These are phyloP conservation scores for Drechslerella dactyloides DNA, from an alignment of 2,329 filamentous ascomycete genomes.

Conservation along the genomic window DNA sequence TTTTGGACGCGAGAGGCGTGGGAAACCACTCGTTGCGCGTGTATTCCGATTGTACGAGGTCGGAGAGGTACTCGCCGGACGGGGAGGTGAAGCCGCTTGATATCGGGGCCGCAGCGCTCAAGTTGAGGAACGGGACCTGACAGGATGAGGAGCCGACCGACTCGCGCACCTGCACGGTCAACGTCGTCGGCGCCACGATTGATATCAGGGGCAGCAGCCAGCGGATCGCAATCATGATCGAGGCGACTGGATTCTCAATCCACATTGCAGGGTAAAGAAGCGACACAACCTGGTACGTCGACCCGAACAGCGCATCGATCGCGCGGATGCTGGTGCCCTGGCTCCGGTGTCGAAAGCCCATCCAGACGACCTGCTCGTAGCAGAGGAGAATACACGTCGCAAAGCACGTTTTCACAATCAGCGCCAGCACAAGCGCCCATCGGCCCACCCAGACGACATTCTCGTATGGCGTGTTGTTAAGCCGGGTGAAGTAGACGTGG, in stretches of 20 bases:
- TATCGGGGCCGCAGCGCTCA: background rate
- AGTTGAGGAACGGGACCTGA: conserved; percentile 32
- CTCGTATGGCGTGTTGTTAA: conserved; percentile 33
- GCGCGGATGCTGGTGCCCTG: conserved; percentile 32
- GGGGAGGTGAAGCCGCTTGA: background rate
- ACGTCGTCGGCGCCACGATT: conserved; percentile 38
- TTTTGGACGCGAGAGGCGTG: conserved; percentile 22
- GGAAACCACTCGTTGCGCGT: conserved; percentile 18
- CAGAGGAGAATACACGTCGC: conserved; percentile 36
- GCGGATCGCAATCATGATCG: conserved; percentile 33
- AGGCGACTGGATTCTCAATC: conserved; percentile 31
- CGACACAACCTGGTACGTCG: conserved; percentile 40
- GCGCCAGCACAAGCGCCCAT: conserved; percentile 31
- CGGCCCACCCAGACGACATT: conserved; percentile 47
- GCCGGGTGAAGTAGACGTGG: conserved; percentile 35
- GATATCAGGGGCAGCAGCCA: conserved; percentile 47
- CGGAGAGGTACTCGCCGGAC: conserved; percentile 9
- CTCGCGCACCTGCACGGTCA: conserved; percentile 32
- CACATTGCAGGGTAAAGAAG: conserved; percentile 39
- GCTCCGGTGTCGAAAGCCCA: conserved; percentile 24
- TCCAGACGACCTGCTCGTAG: conserved; percentile 47
- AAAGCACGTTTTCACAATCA: conserved; percentile 42
- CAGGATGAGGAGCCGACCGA: conserved; percentile 10
- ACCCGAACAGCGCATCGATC: conserved; percentile 46
- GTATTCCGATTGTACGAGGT: conserved; percentile 40